Percentiles rank a stretch among this genome's conserved stretches.
phyloP scores from a whole-genome alignment of 176 grass and related monocot genomes.

The bread wheat (Triticum aestivum) region DNA sequence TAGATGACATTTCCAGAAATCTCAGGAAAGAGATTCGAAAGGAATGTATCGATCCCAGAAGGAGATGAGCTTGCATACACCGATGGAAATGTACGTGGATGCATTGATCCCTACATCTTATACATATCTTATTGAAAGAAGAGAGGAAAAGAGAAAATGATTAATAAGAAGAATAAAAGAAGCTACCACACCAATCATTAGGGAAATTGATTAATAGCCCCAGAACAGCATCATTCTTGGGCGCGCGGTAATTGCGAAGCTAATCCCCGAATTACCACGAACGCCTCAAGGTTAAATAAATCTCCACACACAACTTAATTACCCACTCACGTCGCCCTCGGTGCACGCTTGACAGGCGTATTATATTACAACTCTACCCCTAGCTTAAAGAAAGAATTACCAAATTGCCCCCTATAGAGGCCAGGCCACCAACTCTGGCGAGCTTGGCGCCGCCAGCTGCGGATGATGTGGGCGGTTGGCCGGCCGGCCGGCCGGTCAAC shows the following conservation, averaged over 20 bases:
- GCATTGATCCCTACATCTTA: conserved; percentile 6
- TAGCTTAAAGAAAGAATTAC: conserved; percentile 30
- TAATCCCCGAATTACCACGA: conserved; percentile 33
- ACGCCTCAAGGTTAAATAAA: conserved; percentile 39
- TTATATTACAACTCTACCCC: conserved; percentile 49
- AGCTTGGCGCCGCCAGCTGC: not conserved
- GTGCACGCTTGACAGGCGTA: not conserved
- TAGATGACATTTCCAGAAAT: not conserved
- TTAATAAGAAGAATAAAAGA: not conserved
- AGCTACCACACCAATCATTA: conserved; percentile 29
- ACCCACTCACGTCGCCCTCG: conserved; percentile 8
- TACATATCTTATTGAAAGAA: conserved; percentile 28
- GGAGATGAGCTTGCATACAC: conserved; percentile 24
- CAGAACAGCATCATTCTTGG: conserved; percentile 36
- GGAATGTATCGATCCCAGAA: not conserved
- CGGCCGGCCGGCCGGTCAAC: conserved; percentile 20
- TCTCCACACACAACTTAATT: not conserved
- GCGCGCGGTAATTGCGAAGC: conserved; percentile 20
- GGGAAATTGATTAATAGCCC: conserved; percentile 33
- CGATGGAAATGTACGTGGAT: conserved; percentile 27
- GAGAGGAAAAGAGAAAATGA: not conserved
- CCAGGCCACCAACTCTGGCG: conserved; percentile 10
- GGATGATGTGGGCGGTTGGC: not conserved
- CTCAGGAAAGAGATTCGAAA: not conserved
- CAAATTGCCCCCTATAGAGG: conserved; percentile 23